phyloP scores from a whole-genome alignment of 768 basidiomycete genomes.

The Boletus vinaceobasis region DNA sequence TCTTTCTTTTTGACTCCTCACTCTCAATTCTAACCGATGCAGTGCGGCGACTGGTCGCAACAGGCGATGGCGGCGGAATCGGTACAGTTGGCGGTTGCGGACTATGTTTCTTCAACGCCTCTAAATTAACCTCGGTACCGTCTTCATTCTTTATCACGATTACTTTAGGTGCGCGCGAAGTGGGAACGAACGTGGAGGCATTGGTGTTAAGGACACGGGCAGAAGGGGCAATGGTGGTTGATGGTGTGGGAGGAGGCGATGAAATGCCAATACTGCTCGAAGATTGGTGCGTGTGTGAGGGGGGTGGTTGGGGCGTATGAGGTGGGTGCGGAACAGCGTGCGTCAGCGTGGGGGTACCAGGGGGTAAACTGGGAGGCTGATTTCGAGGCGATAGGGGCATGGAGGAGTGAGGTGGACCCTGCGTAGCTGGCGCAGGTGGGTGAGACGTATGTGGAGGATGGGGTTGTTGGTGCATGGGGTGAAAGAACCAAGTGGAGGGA shows the following conservation, averaged over 20 bases:
- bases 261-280: constrained; percentile 47
- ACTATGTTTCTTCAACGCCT: constrained; percentile 48
- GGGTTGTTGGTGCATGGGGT: constrained; percentile 34
- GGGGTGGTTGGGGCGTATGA: constrained; percentile 48
- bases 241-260: constrained; percentile 68
- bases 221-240: constrained; percentile 42
- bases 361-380: constrained; percentile 49
- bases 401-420: constrained; percentile 42
- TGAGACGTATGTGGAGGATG: constrained; percentile 49
- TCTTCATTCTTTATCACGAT: constrained; percentile 61
- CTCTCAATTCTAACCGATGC: constrained; percentile 61
- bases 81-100: constrained; percentile 40
- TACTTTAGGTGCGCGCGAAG: constrained; percentile 36
- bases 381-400: constrained; percentile 73
- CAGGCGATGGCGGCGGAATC: constrained; percentile 37
- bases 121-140: constrained; percentile 63
- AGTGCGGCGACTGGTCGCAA: constrained; percentile 25
- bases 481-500: constrained; percentile 38
- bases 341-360: constrained; percentile 65
- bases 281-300: constrained; percentile 38
- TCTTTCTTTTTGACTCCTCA: constrained; percentile 50
- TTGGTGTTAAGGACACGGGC: constrained; percentile 52
- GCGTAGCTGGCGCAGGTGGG: constrained; percentile 33
- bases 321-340: constrained; percentile 50
- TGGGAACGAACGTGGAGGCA: constrained; percentile 67